Evolutionary conservation across 2,329 filamentous ascomycete genomes (phyloP).

Genomic region (Achaetomium macrosporum): DNA sequence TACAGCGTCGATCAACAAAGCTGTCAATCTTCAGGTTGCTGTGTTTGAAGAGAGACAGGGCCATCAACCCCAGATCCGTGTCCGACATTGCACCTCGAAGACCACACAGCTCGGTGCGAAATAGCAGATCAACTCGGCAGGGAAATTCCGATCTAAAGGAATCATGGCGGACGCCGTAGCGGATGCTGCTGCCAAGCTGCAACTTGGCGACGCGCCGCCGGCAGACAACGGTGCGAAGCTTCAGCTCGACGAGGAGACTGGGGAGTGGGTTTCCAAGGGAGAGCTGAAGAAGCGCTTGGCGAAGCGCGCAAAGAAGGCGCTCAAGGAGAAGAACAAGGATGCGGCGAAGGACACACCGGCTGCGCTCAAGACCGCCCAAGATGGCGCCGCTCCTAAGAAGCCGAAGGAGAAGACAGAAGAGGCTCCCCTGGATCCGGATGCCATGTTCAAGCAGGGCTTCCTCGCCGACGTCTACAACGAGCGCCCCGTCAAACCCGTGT

Average conservation of each 20-base stretch:
- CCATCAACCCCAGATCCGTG: too few species aligned
- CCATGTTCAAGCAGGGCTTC: constrained; percentile 78
- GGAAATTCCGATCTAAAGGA: not conserved
- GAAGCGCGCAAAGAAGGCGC: constrained; percentile 54
- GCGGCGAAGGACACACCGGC: constrained; percentile 26
- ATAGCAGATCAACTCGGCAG: too few species aligned
- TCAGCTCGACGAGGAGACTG: constrained; percentile 54
- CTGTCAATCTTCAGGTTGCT: too few species aligned
- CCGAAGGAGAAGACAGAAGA: constrained; percentile 23
- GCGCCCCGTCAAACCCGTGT: constrained; percentile 53
- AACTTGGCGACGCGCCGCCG: constrained; percentile 28
- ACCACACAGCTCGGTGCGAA: too few species aligned
- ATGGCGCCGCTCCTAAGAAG: constrained; percentile 25
- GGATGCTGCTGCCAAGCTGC: constrained; percentile 50
- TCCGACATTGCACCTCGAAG: too few species aligned
- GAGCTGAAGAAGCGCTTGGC: constrained; percentile 57
- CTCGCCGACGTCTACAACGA: constrained; percentile 66
- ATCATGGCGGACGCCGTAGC: constrained; percentile 44
- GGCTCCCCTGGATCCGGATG: constrained; percentile 47
- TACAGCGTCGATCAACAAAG: too few species aligned
- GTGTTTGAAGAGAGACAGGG: too few species aligned
- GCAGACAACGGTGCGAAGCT: constrained; percentile 24
- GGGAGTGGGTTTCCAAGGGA: constrained; percentile 60
- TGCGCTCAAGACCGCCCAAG: constrained; percentile 29
- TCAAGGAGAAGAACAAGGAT: constrained; percentile 46